These are phyloP conservation scores for Scheffersomyces amazonensis DNA, from an alignment of 805 yeast species.

Conservation along the genomic window DNA sequence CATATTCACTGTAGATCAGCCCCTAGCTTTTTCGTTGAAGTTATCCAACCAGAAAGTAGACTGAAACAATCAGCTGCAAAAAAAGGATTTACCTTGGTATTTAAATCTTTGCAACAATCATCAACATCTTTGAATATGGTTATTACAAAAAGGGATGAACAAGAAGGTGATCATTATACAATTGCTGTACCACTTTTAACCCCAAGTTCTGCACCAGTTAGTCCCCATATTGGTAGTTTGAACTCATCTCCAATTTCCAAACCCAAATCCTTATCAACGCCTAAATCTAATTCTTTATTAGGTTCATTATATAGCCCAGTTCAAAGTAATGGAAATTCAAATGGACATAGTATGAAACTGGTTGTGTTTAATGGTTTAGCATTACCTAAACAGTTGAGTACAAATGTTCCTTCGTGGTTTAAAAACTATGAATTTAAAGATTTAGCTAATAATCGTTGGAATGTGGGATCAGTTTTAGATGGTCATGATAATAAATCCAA, in stretches of 20 bases:
- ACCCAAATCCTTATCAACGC: no score
- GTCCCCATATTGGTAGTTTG: no score
- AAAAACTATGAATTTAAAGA: slow-evolving; percentile 28
- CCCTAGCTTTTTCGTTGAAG: slow-evolving; percentile 58
- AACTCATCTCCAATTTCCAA: no score
- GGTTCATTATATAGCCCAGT: not conserved
- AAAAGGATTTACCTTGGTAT: slow-evolving; percentile 22
- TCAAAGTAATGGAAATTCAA: not conserved
- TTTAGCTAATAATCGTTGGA: slow-evolving; percentile 26
- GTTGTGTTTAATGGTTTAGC: slow-evolving; percentile 21
- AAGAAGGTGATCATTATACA: slow-evolving; percentile 28
- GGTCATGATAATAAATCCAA: slow-evolving; percentile 27
- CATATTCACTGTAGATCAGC: slow-evolving; percentile 60
- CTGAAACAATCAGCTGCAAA: slow-evolving; percentile 1
- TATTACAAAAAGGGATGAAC: slow-evolving; percentile 19
- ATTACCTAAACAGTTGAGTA: slow-evolving; percentile 21
- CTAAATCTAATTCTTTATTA: no score
- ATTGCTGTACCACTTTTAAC: slow-evolving; percentile 17
- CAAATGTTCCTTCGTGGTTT: slow-evolving; percentile 4
- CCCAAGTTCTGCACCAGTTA: no score
- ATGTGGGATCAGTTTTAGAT: slow-evolving; percentile 46
- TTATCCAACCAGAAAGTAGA: slow-evolving; percentile 20
- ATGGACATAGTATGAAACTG: not conserved
- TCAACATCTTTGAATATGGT: slow-evolving; percentile 23
- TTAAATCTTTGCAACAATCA: slow-evolving; percentile 17